Evolutionary conservation across 176 grass and related monocot species (phyloP).

Genomic region (Metroxylon sagu): DNA sequence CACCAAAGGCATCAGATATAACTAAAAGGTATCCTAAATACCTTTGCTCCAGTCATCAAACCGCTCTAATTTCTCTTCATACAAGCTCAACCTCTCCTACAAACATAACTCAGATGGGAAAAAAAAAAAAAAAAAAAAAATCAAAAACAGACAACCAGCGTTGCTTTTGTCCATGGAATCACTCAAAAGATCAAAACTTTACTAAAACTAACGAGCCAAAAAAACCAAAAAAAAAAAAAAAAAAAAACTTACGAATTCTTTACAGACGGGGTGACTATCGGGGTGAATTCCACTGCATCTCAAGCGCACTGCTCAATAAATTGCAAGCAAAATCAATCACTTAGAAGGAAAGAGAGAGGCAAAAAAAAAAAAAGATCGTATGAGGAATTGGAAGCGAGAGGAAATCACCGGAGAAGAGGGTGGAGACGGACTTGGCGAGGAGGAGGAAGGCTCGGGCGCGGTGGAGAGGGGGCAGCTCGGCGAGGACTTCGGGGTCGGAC

Average conservation of each 20-base stretch:
- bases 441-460: constrained; percentile 63
- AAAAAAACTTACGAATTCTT: constrained; percentile 60
- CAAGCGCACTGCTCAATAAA: constrained; percentile 45
- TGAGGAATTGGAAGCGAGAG: neutral
- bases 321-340: neutral
- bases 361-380: neutral
- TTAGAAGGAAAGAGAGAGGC: neutral
- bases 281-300: constrained; percentile 69
- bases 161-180: constrained; percentile 1
- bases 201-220: neutral
- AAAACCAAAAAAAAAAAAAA: neutral
- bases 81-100: constrained; percentile 81
- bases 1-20: no score
- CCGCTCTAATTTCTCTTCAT: constrained; percentile 65
- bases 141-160: neutral
- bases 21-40: constrained; percentile 14
- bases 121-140: neutral
- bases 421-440: constrained; percentile 47
- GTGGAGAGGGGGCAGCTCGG: constrained; percentile 51
- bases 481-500: constrained; percentile 45
- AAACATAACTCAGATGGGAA: constrained; percentile 11
- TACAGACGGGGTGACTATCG: constrained; percentile 69
- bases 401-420: constrained; percentile 40
- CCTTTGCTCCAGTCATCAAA: constrained; percentile 71
- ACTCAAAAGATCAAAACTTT: constrained; percentile 11